Evolutionary conservation across 768 basidiomycete species (phyloP), one percentile per base, ranked within the genome.

Genomic region (Mycena epipterygia): DNA sequence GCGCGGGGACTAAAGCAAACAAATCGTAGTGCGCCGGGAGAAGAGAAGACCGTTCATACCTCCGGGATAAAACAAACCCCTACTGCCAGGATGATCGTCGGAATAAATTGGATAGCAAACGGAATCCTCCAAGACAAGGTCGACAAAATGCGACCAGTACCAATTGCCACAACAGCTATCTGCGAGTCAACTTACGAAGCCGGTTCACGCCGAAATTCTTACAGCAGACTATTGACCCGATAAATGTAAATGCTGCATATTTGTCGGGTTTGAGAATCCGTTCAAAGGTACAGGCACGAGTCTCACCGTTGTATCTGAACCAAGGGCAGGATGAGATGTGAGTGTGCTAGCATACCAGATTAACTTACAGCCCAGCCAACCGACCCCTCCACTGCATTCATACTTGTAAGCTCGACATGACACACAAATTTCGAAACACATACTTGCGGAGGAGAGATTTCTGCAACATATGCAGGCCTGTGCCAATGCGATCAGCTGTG

Each of bases 401-500:
- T 30, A 27, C 5, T 52, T 19, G 46, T 32, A 49, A 62, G 35
- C 14, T 48, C 13, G 37, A 41, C n/a, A 12, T 25, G 48, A 56
- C 5, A 32, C 3, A 14, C 5, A 42, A 8, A 42, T 1, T 42
- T 58, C 19, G 29, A 44, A 60, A 30, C 11, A 71, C 74, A 41
- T 71, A 83, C 84, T 71, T 88, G 86, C 12, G 88, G 88, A 58
- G 90, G 90, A 29, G 87, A 84, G 78, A 90, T 86, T 76, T 91
- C 90, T 19, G 88, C 85, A 17, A 87, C 85, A 77, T 89, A 90
- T 11, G 87, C 77, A 16, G 84, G 84, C 41, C 70, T 72, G 55
- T 49, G 12, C 12, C n/a, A 81, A 82, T 4, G 83, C 83, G 19
- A 82, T 84, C 9, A 83, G 81, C 3, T 77, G 5, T 32, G 32